Evolutionary conservation across 1,284 basidiomycete genomes (phyloP), one percentile per base, ranked within the genome.

Genomic region (Ceratobasidium sp.): DNA sequence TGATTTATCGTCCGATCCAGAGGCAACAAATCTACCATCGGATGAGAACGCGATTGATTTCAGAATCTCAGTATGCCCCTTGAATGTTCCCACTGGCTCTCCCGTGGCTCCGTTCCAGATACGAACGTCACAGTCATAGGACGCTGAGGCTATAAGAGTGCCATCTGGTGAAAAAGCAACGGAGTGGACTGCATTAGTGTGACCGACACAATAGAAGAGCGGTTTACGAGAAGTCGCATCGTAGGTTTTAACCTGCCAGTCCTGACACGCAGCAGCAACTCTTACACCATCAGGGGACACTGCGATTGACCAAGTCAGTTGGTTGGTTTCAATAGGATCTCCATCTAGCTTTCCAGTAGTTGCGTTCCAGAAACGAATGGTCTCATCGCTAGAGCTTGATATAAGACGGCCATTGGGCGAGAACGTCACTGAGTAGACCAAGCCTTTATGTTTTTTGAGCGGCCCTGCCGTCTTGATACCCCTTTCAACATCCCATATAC

Each of bases 161-260:
- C 91, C 92, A 77, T 94, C 92, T 2, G 92, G 91, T 9, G 91
- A 93, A 75, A 97, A 90, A 73, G 89, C 87, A 64, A 93, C 91
- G 26, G 86, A 88, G 10, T 90, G 93, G 36, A 96, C 92, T 5
- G 90, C 4, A 10, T n/a, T 21, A 18, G 0, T 3, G 26, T 65
- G 71, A 32, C 36, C 59, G 6, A 34, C 23, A 14, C 28, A 28
- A 26, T 36, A 1, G 28, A 58, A 26, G 2, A 72, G 10, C 26
- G 18, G 45, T 9, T 0, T 9, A 9, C 50, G 16, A 3, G 50
- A 45, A 14, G 46, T 26, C 10, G 14, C 1, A 39, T 72, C 71
- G 34, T 62, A 72, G 1, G 57, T 23, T 6, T 62, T 60, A 21
- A 72, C 26, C 6, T 30, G 28, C 0, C 9, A 0, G 45, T 46